Conservation (phyloP, 192 early-diverging fungal genomes). For the Backusella mclennaniae region DNA sequence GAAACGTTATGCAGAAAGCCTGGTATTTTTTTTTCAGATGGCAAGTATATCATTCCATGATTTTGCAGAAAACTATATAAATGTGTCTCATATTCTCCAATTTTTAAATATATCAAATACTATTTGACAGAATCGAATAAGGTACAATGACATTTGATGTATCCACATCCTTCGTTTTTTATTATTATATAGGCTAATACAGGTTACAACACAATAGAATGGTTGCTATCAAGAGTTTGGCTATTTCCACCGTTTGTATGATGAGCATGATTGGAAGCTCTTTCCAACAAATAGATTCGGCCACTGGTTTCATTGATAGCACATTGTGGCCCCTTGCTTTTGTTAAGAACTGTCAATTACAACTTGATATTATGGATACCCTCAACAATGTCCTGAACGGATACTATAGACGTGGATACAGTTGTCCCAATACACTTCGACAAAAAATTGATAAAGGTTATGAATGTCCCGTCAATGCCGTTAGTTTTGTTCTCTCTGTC, state of each 20-base stretch:
- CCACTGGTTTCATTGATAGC: background rate
- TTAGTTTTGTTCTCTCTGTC: background rate
- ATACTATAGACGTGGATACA: background rate
- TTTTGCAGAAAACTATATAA: background rate
- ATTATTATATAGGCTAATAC: background rate
- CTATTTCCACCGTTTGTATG: background rate
- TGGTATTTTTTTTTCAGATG: background rate
- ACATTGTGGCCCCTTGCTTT: background rate
- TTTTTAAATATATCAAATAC: background rate
- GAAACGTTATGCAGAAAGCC: background rate
- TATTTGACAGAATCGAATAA: background rate
- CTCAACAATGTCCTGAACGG: background rate
- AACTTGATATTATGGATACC: background rate
- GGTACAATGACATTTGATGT: background rate
- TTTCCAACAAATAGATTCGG: background rate
- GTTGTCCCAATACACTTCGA: background rate
- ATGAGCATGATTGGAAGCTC: background rate
- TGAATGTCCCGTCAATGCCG: background rate
- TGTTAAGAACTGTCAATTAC: background rate
- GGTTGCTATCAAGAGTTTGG: background rate
- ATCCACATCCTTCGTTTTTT: background rate
- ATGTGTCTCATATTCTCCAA: background rate
- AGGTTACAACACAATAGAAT: background rate
- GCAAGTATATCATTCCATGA: background rate
- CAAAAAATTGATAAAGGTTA: background rate